Conservation (phyloP, 768 basidiomycete species). For the Paxillus rubicundulus region DNA sequence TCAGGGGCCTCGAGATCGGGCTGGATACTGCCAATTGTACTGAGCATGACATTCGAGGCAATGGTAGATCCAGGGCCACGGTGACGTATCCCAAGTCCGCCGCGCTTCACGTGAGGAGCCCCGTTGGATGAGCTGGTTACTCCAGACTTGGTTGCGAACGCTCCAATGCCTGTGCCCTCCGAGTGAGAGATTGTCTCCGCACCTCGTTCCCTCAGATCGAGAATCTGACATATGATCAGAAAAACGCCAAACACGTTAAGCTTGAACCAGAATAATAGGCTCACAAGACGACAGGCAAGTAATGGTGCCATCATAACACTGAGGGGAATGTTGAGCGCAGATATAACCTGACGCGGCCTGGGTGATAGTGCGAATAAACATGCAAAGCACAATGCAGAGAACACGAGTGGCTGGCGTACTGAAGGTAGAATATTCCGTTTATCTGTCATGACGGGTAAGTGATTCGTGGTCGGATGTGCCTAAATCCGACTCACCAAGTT, state of each 20-base stretch:
- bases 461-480: background rate
- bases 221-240: slow-evolving; percentile 49
- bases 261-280: slow-evolving; percentile 12
- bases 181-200: slow-evolving; percentile 77
- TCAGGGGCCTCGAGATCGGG: slow-evolving; percentile 52
- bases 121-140: slow-evolving; percentile 26
- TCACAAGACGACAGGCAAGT: slow-evolving; percentile 73
- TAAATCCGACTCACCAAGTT: slow-evolving; percentile 50
- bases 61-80: slow-evolving; percentile 51
- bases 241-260: background rate
- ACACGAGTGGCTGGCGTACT: slow-evolving; percentile 43
- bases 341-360: slow-evolving; percentile 79
- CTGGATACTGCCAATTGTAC: slow-evolving; percentile 60
- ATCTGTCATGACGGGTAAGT: slow-evolving; percentile 37
- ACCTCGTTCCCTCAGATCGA: slow-evolving; percentile 79
- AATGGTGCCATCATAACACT: slow-evolving; percentile 83
- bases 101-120: slow-evolving; percentile 21
- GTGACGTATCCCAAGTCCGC: slow-evolving; percentile 46
- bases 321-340: slow-evolving; percentile 80
- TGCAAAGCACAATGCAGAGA: background rate
- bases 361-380: slow-evolving; percentile 11
- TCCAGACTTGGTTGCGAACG: slow-evolving; percentile 63
- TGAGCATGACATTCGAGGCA: slow-evolving; percentile 61
- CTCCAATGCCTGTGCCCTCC: slow-evolving; percentile 65
- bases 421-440: slow-evolving; percentile 85